phyloP scores from a whole-genome alignment of 2,329 filamentous ascomycete species.

The Penicillium sp. region DNA sequence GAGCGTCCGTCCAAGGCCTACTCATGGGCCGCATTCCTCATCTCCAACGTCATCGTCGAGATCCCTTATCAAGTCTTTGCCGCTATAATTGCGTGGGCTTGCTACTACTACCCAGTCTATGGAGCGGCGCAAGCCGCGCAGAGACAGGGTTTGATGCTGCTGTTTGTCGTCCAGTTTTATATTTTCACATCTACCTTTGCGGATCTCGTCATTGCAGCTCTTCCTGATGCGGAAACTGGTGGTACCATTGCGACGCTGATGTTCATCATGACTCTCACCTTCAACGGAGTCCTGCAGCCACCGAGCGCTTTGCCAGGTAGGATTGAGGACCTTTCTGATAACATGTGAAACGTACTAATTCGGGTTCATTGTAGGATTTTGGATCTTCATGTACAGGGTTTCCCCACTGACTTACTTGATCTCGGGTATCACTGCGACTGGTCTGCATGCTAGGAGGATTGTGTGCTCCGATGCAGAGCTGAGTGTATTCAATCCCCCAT shows the following conservation, averaged over 20 bases:
- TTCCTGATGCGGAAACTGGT: conserved; percentile 74
- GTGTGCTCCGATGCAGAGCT: conserved; percentile 71
- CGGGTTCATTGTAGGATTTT: conserved; percentile 57
- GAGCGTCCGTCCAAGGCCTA: conserved; percentile 85
- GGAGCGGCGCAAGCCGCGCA: conserved; percentile 64
- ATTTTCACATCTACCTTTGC: conserved; percentile 82
- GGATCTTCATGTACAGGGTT: conserved; percentile 82
- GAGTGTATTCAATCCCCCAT: conserved; percentile 65
- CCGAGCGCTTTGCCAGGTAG: conserved; percentile 61
- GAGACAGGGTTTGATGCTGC: conserved; percentile 77
- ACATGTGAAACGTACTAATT: not conserved
- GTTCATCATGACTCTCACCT: conserved; percentile 73
- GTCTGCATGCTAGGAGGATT: conserved; percentile 68
- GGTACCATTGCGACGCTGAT: conserved; percentile 75
- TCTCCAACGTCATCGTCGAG: conserved; percentile 81
- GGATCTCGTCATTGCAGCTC: conserved; percentile 73
- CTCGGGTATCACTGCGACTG: conserved; percentile 70
- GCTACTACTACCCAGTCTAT: conserved; percentile 81
- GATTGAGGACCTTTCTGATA: not conserved
- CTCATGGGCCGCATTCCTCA: conserved; percentile 82
- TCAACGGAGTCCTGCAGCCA: conserved; percentile 71
- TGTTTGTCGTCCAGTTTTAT: conserved; percentile 74
- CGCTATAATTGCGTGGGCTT: conserved; percentile 75
- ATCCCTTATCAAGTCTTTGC: conserved; percentile 79
- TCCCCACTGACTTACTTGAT: conserved; percentile 84